Conservation (phyloP, 225 moss, liverwort and hornwort species). For the Anthoceros angustus region DNA sequence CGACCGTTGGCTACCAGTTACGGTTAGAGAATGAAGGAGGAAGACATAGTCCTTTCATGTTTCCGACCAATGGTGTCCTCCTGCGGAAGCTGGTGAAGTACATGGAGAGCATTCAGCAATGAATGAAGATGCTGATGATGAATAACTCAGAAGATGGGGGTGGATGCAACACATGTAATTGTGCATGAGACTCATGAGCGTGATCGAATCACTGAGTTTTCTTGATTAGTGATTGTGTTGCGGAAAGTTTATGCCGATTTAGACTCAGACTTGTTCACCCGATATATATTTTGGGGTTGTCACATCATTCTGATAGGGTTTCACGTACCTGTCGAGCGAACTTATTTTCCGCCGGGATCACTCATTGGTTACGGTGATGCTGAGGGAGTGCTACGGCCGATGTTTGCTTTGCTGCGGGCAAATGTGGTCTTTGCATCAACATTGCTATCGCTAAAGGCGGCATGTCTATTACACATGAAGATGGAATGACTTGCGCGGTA, state of each 20-base stretch:
- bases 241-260: slow-evolving; percentile 93
- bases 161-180: slow-evolving; percentile 91
- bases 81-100: slow-evolving; percentile 78
- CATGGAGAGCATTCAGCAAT: slow-evolving; percentile 36
- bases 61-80: slow-evolving; percentile 90
- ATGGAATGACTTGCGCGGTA: slow-evolving; percentile 65
- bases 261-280: slow-evolving; percentile 74
- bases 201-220: slow-evolving; percentile 42
- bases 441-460: slow-evolving; percentile 74
- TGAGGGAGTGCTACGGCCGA: slow-evolving; percentile 65
- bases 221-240: slow-evolving; percentile 31
- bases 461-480: slow-evolving; percentile 39
- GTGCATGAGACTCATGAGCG: slow-evolving; percentile 56
- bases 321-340: slow-evolving; percentile 87
- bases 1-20: slow-evolving; percentile 52
- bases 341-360: slow-evolving; percentile 71
- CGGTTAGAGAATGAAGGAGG: slow-evolving; percentile 87
- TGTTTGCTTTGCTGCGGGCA: slow-evolving; percentile 84
- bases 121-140: slow-evolving; percentile 9
- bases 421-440: slow-evolving; percentile 47
- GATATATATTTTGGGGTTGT: slow-evolving; percentile 63
- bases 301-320: slow-evolving; percentile 81
- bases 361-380: slow-evolving; percentile 67
- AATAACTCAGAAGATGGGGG: slow-evolving; percentile 42
- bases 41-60: slow-evolving; percentile 85